Evolutionary conservation across 805 yeast species (phyloP).

Genomic region (Candida saitoana): DNA sequence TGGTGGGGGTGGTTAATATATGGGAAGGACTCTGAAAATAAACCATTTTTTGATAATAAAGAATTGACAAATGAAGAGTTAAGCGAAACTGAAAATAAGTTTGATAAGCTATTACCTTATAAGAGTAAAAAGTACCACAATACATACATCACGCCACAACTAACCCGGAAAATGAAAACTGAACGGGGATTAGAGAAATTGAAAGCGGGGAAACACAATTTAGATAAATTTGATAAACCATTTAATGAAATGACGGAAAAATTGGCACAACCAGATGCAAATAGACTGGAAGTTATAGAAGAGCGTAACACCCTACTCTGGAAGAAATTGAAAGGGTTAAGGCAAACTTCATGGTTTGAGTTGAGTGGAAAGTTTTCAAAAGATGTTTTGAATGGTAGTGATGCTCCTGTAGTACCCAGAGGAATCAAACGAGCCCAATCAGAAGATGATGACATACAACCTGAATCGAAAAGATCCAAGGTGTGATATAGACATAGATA

Average conservation of each 20-base stretch:
- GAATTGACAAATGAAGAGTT: conserved; percentile 20
- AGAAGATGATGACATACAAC: conserved; percentile 5
- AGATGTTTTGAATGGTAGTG: conserved; percentile 2
- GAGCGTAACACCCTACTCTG: conserved; percentile 28
- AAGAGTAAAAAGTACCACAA: conserved; percentile 37
- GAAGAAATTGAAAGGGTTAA: conserved; percentile 24
- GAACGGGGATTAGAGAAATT: conserved; percentile 27
- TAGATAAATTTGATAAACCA: conserved; percentile 4
- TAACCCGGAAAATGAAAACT: conserved; percentile 36
- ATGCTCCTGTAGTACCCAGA: conserved; percentile 1
- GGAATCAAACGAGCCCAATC: conserved; percentile 5
- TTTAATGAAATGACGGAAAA: conserved; percentile 8
- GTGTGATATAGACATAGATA: not conserved
- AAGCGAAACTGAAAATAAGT: conserved; percentile 13
- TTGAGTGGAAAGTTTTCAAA: conserved; percentile 10
- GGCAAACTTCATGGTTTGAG: conserved; percentile 23
- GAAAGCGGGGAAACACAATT: conserved; percentile 7
- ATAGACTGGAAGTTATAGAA: conserved; percentile 16
- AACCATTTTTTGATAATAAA: conserved; percentile 23
- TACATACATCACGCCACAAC: conserved; percentile 39
- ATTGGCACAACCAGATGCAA: conserved; percentile 10
- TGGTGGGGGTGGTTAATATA: conserved; percentile 42
- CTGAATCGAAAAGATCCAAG: not conserved
- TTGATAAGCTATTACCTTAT: conserved; percentile 20
- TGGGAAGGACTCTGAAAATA: conserved; percentile 31